Evolutionary conservation across 2,329 filamentous ascomycete species (phyloP).

Genomic region (Phaeosphaeriaceae sp.): DNA sequence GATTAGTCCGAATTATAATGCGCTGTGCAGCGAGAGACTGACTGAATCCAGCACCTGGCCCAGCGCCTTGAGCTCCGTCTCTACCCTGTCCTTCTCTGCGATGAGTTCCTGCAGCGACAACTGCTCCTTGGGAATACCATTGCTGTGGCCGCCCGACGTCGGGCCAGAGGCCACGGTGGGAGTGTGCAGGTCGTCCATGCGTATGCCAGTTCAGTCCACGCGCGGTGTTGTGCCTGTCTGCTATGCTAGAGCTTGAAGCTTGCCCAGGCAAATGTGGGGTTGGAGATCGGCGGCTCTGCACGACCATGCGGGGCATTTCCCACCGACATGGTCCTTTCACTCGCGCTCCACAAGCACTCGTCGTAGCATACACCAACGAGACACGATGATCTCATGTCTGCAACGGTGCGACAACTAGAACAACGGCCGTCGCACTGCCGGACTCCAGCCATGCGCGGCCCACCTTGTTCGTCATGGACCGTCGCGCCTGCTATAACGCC

Average conservation of each 20-base stretch:
- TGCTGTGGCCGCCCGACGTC: conserved; percentile 64
- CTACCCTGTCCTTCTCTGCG: conserved; percentile 81
- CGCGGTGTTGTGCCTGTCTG: background rate
- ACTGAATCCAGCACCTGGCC: conserved; percentile 89
- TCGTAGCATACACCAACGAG: background rate
- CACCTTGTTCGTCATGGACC: conserved; percentile 12
- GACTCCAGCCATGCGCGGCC: conserved; percentile 7
- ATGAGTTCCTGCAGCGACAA: conserved; percentile 81
- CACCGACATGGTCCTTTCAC: conserved; percentile 3
- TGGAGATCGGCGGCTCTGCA: conserved; percentile 8
- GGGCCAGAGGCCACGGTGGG: conserved; percentile 81
- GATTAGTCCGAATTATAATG: conserved; percentile 13
- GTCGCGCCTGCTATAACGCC: conserved; percentile 13
- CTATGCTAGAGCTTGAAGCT: background rate
- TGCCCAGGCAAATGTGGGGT: conserved; percentile 13
- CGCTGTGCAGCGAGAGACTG: conserved; percentile 38
- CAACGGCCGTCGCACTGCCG: background rate
- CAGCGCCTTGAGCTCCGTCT: conserved; percentile 85
- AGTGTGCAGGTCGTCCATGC: conserved; percentile 72
- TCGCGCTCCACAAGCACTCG: conserved; percentile 3
- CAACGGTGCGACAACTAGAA: background rate
- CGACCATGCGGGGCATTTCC: conserved; percentile 20
- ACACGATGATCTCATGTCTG: background rate
- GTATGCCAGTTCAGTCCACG: conserved; percentile 56
- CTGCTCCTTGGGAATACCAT: conserved; percentile 67